Evolutionary conservation across 1,284 basidiomycete species (phyloP).

Genomic region (Limonomyces culmigenus): DNA sequence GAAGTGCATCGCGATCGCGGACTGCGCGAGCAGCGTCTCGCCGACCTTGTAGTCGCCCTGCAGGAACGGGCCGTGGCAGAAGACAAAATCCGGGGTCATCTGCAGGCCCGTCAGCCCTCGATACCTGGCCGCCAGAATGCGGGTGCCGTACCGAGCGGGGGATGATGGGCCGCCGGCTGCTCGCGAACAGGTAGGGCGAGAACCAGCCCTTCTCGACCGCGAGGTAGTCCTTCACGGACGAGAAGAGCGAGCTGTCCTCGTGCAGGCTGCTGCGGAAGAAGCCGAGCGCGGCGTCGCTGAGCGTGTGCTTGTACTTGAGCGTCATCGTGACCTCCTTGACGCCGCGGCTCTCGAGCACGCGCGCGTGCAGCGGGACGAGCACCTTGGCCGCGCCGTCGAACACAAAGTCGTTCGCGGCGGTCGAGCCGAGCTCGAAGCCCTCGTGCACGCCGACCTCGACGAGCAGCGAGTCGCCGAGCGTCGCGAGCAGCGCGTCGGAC

Average conservation of each 20-base stretch:
- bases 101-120: too few relatives aligned
- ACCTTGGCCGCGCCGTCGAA: conserved; percentile 30
- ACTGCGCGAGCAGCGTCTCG: conserved; percentile 37
- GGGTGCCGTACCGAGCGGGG: conserved; percentile 25
- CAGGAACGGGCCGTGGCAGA: conserved; percentile 49
- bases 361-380: conserved; percentile 32
- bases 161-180: conserved; percentile 37
- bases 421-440: conserved; percentile 32
- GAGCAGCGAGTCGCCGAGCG: conserved; percentile 35
- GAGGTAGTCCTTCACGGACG: conserved; percentile 47
- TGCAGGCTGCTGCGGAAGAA: conserved; percentile 46
- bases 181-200: conserved; percentile 48
- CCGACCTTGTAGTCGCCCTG: conserved; percentile 44
- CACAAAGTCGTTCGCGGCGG: conserved; percentile 36
- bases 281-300: conserved; percentile 39
- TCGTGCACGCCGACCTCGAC: conserved; percentile 36
- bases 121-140: too few relatives aligned
- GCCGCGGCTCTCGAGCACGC: conserved; percentile 35
- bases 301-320: conserved; percentile 39
- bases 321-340: conserved; percentile 42
- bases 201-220: conserved; percentile 52
- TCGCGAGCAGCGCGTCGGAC: conserved; percentile 29
- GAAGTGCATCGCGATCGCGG: conserved; percentile 30
- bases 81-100: conserved; percentile 49
- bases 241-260: conserved; percentile 36